Evolutionary conservation across 768 basidiomycete genomes (phyloP).

Genomic region (Xanthoconium purpureum): DNA sequence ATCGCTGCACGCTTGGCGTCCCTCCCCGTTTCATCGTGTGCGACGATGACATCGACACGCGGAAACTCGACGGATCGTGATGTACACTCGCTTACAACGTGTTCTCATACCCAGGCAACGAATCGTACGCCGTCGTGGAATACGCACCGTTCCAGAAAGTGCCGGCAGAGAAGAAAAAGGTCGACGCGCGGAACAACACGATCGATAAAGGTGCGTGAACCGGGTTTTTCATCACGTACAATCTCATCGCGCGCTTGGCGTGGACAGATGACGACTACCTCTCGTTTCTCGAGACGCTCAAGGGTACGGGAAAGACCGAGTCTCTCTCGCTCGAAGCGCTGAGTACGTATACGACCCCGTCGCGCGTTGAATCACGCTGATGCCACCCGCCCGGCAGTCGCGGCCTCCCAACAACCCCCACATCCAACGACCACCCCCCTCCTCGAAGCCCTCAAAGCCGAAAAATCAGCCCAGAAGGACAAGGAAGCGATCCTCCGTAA

Average conservation of each 20-base stretch:
- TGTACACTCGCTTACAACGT: no score
- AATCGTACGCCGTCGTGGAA: conserved; percentile 87
- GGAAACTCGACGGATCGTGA: no score
- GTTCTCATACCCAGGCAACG: conserved; percentile 44
- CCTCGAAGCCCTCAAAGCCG: conserved; percentile 88
- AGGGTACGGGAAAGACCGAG: conserved; percentile 50
- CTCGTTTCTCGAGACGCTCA: conserved; percentile 76
- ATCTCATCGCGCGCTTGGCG: not conserved
- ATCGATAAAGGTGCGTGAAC: conserved; percentile 61
- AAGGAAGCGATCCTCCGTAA: conserved; percentile 70
- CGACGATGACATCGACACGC: no score
- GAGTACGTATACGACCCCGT: not conserved
- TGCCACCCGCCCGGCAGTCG: conserved; percentile 41
- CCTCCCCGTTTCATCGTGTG: no score
- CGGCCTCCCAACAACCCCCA: conserved; percentile 55
- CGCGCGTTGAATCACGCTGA: not conserved
- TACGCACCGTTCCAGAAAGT: conserved; percentile 91
- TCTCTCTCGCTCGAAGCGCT: conserved; percentile 61
- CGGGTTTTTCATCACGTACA: not conserved
- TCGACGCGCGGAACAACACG: conserved; percentile 76
- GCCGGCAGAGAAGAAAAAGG: conserved; percentile 71
- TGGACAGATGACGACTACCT: conserved; percentile 74
- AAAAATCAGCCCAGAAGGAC: conserved; percentile 62
- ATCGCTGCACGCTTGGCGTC: no score
- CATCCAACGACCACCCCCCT: conserved; percentile 85